A percentile compares a stretch with the other conserved stretches of the same genome.
Conservation (phyloP, 2,329 filamentous ascomycete species). For the Colletotrichum tabaci region DNA sequence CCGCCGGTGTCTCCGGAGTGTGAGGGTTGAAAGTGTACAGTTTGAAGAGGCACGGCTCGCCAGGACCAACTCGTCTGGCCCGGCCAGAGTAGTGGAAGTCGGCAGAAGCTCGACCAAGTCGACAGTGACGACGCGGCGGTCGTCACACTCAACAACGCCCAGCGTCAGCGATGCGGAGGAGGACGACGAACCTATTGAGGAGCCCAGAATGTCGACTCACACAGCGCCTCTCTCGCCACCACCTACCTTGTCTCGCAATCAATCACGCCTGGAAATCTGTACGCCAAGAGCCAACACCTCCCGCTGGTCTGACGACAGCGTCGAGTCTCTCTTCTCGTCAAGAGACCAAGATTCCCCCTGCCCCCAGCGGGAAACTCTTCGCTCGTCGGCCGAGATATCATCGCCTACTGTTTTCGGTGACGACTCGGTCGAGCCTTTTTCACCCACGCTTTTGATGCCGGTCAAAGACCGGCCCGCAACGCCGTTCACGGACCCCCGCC, state of each 20-base stretch:
- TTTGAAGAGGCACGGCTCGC: slow-evolving; percentile 38
- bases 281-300: slow-evolving; percentile 34
- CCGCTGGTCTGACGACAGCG: slow-evolving; percentile 40
- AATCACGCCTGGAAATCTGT: neutral
- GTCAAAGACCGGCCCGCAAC: slow-evolving; percentile 34
- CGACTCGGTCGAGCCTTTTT: slow-evolving; percentile 18
- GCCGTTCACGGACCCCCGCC: slow-evolving; percentile 32
- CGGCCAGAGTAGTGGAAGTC: slow-evolving; percentile 36
- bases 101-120: slow-evolving; percentile 38
- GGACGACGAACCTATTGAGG: neutral
- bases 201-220: neutral
- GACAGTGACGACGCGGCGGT: slow-evolving; percentile 20
- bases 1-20: slow-evolving; percentile 24
- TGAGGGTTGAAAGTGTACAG: slow-evolving; percentile 36
- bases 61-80: slow-evolving; percentile 35
- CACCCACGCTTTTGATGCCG: slow-evolving; percentile 22
- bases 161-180: slow-evolving; percentile 20
- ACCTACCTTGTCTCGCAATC: slow-evolving; percentile 24
- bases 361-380: slow-evolving; percentile 18
- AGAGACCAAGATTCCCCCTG: slow-evolving; percentile 36
- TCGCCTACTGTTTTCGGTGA: slow-evolving; percentile 37
- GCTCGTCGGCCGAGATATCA: slow-evolving; percentile 31
- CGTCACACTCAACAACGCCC: slow-evolving; percentile 1
- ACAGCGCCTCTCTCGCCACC: slow-evolving; percentile 20
- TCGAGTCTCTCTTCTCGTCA: slow-evolving; percentile 37